Conservation (phyloP, 2,329 filamentous ascomycete genomes). For the Diaporthe sp. region DNA sequence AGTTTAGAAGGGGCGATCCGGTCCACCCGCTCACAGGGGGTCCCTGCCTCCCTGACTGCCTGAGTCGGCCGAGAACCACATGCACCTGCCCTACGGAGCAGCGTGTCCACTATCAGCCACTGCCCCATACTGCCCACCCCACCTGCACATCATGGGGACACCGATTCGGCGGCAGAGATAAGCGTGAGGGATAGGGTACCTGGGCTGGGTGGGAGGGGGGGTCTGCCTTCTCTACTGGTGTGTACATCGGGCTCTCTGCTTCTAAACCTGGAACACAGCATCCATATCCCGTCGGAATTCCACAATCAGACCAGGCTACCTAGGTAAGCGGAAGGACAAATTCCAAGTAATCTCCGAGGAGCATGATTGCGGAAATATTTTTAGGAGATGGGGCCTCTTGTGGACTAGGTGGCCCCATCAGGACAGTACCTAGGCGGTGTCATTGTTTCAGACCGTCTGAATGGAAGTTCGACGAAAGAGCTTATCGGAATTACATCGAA, state of each 20-base stretch:
- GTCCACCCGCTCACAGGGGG: conserved; percentile 10
- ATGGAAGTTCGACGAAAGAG: neutral
- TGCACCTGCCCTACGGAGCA: conserved; percentile 23
- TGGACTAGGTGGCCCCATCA: neutral
- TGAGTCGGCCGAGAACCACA: conserved; percentile 25
- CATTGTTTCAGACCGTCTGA: conserved; percentile 22
- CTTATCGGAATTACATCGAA: conserved; percentile 9
- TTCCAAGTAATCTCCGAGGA: conserved; percentile 19
- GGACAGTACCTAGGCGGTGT: neutral
- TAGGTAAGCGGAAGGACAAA: conserved; percentile 5
- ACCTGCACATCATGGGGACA: neutral
- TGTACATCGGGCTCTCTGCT: neutral
- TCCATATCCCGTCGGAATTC: neutral
- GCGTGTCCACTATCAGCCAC: conserved; percentile 20
- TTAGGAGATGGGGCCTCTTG: neutral
- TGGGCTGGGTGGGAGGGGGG: too few relatives aligned
- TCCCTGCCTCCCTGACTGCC: conserved; percentile 11
- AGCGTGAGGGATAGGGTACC: conserved; percentile 15
- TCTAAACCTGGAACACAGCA: neutral
- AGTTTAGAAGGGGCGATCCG: conserved; percentile 27
- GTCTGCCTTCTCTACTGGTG: too few relatives aligned
- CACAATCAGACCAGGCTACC: neutral
- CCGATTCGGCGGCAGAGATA: conserved; percentile 7
- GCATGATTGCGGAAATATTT: conserved; percentile 15
- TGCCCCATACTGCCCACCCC: neutral